These are phyloP conservation scores for Apiospora pterosperma DNA, from an alignment of 2,329 filamentous ascomycete species.

Conservation along the genomic window DNA sequence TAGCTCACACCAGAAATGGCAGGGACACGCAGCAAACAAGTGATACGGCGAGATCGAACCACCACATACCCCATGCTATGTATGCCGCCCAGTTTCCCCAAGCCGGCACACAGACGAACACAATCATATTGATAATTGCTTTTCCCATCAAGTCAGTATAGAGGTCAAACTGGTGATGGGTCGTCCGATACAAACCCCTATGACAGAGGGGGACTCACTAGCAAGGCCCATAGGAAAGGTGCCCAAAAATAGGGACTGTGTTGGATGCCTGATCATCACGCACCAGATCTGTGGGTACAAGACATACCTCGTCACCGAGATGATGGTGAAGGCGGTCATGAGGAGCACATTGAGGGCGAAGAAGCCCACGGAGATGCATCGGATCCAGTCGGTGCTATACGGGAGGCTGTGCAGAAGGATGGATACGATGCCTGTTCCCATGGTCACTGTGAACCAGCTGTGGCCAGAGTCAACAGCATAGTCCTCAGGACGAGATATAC, in stretches of 20 bases:
- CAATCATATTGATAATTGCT: constrained; percentile 54
- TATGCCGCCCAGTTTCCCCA: constrained; percentile 52
- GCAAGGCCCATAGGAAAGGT: constrained; percentile 62
- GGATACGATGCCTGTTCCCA: constrained; percentile 63
- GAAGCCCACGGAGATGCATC: constrained; percentile 52
- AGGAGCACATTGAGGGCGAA: constrained; percentile 54
- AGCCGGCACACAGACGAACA: constrained; percentile 50
- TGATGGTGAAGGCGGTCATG: constrained; percentile 46
- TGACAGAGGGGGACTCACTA: constrained; percentile 25
- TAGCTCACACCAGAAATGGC: constrained; percentile 38
- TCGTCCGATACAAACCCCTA: constrained; percentile 19
- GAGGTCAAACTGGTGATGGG: neutral
- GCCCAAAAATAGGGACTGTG: constrained; percentile 60
- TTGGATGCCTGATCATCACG: constrained; percentile 59
- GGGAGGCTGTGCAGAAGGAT: constrained; percentile 56
- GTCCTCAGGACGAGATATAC: neutral
- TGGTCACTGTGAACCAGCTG: constrained; percentile 39
- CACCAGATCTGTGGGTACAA: constrained; percentile 59
- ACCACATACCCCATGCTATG: constrained; percentile 52
- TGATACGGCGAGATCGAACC: constrained; percentile 41
- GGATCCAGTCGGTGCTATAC: constrained; percentile 50
- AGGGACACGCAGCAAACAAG: constrained; percentile 36
- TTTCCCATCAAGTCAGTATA: neutral
- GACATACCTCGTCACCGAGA: constrained; percentile 54
- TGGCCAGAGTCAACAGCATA: neutral